Conservation (phyloP, 2,329 filamentous ascomycete species). For the Sphaerulina vaccinii region DNA sequence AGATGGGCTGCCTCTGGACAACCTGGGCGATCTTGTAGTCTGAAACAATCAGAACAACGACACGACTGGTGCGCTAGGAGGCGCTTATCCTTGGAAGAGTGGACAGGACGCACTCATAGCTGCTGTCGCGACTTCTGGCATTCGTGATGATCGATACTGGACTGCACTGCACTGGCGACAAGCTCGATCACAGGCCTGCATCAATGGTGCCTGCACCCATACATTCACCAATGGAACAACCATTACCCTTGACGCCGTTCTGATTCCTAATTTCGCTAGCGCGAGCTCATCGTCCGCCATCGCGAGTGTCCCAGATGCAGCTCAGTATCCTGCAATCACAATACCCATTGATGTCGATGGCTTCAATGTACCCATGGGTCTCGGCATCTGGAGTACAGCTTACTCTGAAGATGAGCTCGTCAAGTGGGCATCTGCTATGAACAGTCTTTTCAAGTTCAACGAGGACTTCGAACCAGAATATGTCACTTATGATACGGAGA, state of each 20-base stretch:
- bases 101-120: constrained; percentile 67
- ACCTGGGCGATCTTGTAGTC: constrained; percentile 12
- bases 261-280: constrained; percentile 70
- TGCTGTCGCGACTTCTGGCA: constrained; percentile 59
- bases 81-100: constrained; percentile 10
- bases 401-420: constrained; percentile 34
- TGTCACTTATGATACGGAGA: background rate
- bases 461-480: constrained; percentile 3
- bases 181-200: constrained; percentile 31
- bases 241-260: constrained; percentile 57
- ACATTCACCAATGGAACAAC: background rate
- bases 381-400: constrained; percentile 39
- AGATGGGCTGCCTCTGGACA: constrained; percentile 6
- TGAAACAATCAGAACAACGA: constrained; percentile 15
- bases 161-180: constrained; percentile 59
- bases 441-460: constrained; percentile 36
- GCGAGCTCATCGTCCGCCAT: constrained; percentile 49
- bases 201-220: constrained; percentile 37
- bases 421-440: constrained; percentile 45
- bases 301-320: constrained; percentile 9
- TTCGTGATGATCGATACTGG: constrained; percentile 63
- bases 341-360: constrained; percentile 60
- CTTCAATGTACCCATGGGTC: constrained; percentile 45
- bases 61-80: constrained; percentile 12
- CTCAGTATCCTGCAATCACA: constrained; percentile 65